Evolutionary conservation across 2,329 filamentous ascomycete genomes (phyloP), one percentile per base, ranked within the genome.

Genomic region (Ustulina deusta): DNA sequence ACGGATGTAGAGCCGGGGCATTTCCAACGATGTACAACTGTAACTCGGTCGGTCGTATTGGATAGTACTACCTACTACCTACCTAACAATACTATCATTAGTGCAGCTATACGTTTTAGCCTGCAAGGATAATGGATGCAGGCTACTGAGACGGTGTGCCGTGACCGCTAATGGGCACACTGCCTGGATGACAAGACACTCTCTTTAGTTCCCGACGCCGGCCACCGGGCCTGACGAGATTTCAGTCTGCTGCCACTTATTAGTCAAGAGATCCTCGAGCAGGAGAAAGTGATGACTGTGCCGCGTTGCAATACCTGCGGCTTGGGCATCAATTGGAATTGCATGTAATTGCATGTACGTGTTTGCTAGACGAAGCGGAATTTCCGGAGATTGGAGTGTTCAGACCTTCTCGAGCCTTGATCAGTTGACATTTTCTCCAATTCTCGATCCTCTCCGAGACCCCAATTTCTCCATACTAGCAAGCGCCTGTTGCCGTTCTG

Each of bases 291-390:
- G 66, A 72, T 68, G 69, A 70, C 68, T 69, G 58, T 69, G 61
- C 55, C 55, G 55, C 60, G 65, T 63, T 52, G 38, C 48, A 59
- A 60, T 27, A 60, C n/a, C n/a, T 25, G 63, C n/a, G 42, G 48
- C 7, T 66, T 55, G 60, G 60, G 57, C 52, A 61, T 58, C 59
- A 64, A 69, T 54, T 66, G 36, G 56, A 66, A 60, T 69, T 63
- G 10, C 17, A 32, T 22, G 13, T 15, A 9, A 40, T 11, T 13
- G 2, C 36, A 40, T 11, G n/a, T 40, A 25, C 2, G 15, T 27
- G n/a, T n/a, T n/a, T n/a, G n/a, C n/a, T n/a, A 68, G 55, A 69
- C 65, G 68, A 70, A 71, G 69, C 70, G 65, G 63, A 70, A 71
- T 65, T 56, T 38, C 46, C 68, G 71, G 73, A 73, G 44, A 72